Evolutionary conservation across 2,329 filamentous ascomycete species (phyloP).

Genomic region (Ophiocordyceps camponoti-floridani): DNA sequence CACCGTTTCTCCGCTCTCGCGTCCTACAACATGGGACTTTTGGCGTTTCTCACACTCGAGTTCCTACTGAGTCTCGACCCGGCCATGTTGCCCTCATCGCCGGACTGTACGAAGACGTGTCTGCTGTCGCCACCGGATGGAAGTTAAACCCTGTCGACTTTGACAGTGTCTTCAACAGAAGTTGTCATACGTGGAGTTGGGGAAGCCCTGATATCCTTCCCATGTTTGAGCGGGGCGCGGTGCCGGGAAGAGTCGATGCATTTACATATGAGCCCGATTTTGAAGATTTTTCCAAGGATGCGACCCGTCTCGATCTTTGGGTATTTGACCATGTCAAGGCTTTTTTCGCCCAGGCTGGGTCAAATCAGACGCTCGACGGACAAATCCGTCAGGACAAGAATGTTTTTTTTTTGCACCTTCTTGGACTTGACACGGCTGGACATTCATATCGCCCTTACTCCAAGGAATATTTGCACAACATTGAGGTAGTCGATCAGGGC

Average conservation of each 20-base stretch:
- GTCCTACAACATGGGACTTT: slow-evolving; percentile 86
- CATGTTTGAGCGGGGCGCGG: slow-evolving; percentile 93
- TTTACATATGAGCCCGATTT: slow-evolving; percentile 67
- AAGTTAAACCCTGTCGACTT: slow-evolving; percentile 97
- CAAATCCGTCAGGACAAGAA: slow-evolving; percentile 66
- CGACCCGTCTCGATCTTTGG: slow-evolving; percentile 72
- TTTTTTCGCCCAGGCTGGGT: slow-evolving; percentile 64
- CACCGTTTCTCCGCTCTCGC: slow-evolving; percentile 78
- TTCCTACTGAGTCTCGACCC: slow-evolving; percentile 89
- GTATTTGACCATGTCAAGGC: slow-evolving; percentile 89
- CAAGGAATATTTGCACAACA: slow-evolving; percentile 84
- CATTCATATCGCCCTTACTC: slow-evolving; percentile 83
- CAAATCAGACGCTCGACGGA: slow-evolving; percentile 55
- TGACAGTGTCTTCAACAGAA: slow-evolving; percentile 96
- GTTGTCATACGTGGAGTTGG: slow-evolving; percentile 97
- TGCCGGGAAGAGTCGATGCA: slow-evolving; percentile 73
- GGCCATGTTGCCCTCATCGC: slow-evolving; percentile 95
- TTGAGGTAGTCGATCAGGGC: slow-evolving; percentile 83
- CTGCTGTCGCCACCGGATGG: slow-evolving; percentile 92
- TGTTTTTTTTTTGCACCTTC: slow-evolving; percentile 87
- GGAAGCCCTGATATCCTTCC: slow-evolving; percentile 92
- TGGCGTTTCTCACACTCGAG: slow-evolving; percentile 89
- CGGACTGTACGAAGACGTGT: slow-evolving; percentile 93
- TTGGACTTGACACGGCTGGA: slow-evolving; percentile 81
- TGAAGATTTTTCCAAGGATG: slow-evolving; percentile 80